A percentile compares a stretch with the other conserved stretches of the same genome.
phyloP scores from a whole-genome alignment of 2,329 filamentous ascomycete species.

The Aspergillus oerlinghausenensis region DNA sequence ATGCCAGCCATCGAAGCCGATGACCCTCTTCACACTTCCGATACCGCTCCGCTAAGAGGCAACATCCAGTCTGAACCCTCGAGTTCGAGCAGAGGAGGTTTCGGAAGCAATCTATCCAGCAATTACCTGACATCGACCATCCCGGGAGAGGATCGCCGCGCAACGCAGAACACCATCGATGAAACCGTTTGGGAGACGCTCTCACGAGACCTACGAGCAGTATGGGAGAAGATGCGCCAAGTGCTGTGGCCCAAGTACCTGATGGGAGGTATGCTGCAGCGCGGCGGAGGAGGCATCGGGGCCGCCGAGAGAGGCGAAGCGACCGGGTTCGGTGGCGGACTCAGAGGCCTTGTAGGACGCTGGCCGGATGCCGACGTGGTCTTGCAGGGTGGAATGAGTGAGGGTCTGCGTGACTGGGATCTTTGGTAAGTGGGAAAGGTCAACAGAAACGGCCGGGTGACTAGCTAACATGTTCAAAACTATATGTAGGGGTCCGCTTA shows the following conservation, averaged over 20 bases:
- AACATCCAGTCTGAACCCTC: slow-evolving; percentile 65
- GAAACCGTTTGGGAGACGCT: slow-evolving; percentile 98
- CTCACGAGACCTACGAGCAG: slow-evolving; percentile 80
- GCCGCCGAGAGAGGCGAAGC: slow-evolving; percentile 56
- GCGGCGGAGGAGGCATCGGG: slow-evolving; percentile 50
- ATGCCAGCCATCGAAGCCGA: slow-evolving; percentile 78
- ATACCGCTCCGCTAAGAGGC: slow-evolving; percentile 75
- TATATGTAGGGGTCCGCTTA: slow-evolving; percentile 71
- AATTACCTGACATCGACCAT: slow-evolving; percentile 84
- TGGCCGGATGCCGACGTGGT: slow-evolving; percentile 66
- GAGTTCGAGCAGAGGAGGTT: slow-evolving; percentile 31
- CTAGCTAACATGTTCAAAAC: slow-evolving; percentile 11
- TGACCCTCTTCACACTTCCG: slow-evolving; percentile 70
- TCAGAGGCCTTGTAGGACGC: slow-evolving; percentile 55
- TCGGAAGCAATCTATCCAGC: slow-evolving; percentile 59
- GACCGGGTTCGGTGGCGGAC: slow-evolving; percentile 41
- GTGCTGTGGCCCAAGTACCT: slow-evolving; percentile 95
- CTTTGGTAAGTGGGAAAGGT: slow-evolving; percentile 58
- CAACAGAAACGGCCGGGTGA: not conserved
- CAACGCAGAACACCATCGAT: slow-evolving; percentile 89
- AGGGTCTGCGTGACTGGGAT: slow-evolving; percentile 93
- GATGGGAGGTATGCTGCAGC: slow-evolving; percentile 61
- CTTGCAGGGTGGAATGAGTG: slow-evolving; percentile 70
- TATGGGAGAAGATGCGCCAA: slow-evolving; percentile 98
- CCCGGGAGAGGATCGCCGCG: slow-evolving; percentile 85